Conservation (phyloP, 2,329 filamentous ascomycete species). For the Sporothrix globosa region DNA sequence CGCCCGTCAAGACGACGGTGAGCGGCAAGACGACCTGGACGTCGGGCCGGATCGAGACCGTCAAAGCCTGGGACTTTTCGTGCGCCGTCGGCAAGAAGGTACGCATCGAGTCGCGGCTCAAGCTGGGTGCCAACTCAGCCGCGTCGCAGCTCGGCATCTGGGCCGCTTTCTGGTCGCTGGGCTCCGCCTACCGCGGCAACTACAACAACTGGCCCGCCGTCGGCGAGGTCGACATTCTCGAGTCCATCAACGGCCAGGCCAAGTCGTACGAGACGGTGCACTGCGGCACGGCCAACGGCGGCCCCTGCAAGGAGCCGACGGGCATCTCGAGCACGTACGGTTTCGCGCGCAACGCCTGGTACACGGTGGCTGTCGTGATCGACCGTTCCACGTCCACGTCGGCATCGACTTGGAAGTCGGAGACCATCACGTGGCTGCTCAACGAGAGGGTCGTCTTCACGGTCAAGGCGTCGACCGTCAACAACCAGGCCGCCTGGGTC, state of each 20-base stretch:
- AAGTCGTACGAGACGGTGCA: conserved; percentile 47
- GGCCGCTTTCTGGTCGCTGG: conserved; percentile 54
- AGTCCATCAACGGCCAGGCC: conserved; percentile 47
- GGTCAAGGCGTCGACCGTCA: conserved; percentile 51
- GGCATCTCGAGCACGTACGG: conserved; percentile 41
- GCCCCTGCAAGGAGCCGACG: conserved; percentile 49
- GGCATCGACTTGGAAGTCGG: conserved; percentile 48
- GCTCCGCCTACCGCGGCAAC: conserved; percentile 45
- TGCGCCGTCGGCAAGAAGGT: conserved; percentile 44
- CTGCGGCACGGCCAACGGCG: conserved; percentile 48
- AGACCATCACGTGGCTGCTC: conserved; percentile 57
- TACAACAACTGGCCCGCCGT: conserved; percentile 49
- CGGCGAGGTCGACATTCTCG: conserved; percentile 53
- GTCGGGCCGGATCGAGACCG: conserved; percentile 51
- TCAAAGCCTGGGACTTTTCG: conserved; percentile 43
- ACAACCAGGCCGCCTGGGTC: conserved; percentile 53
- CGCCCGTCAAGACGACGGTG: conserved; percentile 39
- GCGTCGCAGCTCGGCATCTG: conserved; percentile 48
- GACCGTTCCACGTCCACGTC: conserved; percentile 48
- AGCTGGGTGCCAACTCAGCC: conserved; percentile 42
- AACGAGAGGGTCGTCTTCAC: conserved; percentile 52
- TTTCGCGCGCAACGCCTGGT: conserved; percentile 44
- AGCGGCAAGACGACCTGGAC: conserved; percentile 45
- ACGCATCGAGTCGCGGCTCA: conserved; percentile 47
- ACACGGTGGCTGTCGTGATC: conserved; percentile 55